Percentiles rank a stretch among this genome's conserved stretches.
Conservation (phyloP, 2,329 filamentous ascomycete genomes). For the Xylaria sp. region DNA sequence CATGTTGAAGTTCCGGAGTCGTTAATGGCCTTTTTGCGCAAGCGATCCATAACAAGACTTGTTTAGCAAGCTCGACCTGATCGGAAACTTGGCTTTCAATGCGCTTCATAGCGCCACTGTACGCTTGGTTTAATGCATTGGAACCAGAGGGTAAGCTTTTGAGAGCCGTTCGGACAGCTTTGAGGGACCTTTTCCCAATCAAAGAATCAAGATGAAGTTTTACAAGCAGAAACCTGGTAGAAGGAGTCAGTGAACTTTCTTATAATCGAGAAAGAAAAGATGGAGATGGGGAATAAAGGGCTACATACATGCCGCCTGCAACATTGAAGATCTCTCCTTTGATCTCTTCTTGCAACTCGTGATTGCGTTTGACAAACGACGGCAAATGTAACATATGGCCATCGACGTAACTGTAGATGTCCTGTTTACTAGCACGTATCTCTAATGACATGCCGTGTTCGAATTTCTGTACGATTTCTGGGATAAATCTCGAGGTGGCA, state of each 20-base stretch:
- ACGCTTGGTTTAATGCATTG: conserved; percentile 53
- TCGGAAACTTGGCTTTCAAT: conserved; percentile 54
- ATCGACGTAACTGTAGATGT: conserved; percentile 22
- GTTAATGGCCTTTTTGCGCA: conserved; percentile 52
- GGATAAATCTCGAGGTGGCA: conserved; percentile 17
- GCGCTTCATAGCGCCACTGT: conserved; percentile 55
- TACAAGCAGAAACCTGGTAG: conserved; percentile 54
- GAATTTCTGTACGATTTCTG: conserved; percentile 1
- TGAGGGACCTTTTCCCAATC: conserved; percentile 47
- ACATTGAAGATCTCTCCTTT: conserved; percentile 40
- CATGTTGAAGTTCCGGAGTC: conserved; percentile 54
- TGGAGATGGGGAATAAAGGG: too few species aligned
- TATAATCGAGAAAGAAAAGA: neutral
- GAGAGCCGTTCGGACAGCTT: conserved; percentile 51
- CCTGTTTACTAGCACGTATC: conserved; percentile 9
- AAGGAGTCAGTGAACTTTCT: neutral
- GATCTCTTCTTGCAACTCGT: conserved; percentile 44
- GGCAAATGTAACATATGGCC: conserved; percentile 42
- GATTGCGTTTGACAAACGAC: conserved; percentile 35
- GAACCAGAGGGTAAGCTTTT: conserved; percentile 47
- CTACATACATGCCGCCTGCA: conserved; percentile 51
- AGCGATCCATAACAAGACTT: conserved; percentile 56
- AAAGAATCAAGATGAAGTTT: conserved; percentile 53
- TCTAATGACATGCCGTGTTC: conserved; percentile 7
- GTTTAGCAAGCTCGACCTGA: conserved; percentile 51